Evolutionary conservation across 2,329 filamentous ascomycete genomes (phyloP).

Genomic region (Diplodia seriata): DNA sequence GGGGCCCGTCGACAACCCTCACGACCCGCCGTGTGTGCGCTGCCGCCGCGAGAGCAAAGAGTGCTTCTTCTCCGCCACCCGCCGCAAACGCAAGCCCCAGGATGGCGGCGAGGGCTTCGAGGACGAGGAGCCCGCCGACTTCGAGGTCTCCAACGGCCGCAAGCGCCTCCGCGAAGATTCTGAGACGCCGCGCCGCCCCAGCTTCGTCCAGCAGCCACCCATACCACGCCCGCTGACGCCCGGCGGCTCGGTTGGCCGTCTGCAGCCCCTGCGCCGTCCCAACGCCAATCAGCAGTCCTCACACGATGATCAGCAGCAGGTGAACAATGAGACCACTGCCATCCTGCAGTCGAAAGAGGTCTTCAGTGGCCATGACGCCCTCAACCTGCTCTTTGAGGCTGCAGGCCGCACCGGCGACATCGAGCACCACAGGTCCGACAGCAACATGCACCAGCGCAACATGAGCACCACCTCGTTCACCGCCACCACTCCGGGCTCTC

Average conservation of each 20-base stretch:
- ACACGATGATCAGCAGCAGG: constrained; percentile 62
- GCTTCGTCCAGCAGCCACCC: constrained; percentile 19
- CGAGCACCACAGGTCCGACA: constrained; percentile 56
- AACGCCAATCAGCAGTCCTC: constrained; percentile 46
- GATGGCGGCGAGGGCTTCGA: constrained; percentile 57
- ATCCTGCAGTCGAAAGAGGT: constrained; percentile 71
- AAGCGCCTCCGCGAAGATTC: constrained; percentile 66
- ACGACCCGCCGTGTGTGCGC: constrained; percentile 90
- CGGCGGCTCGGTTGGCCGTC: constrained; percentile 69
- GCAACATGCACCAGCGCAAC: constrained; percentile 49
- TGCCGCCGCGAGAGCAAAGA: constrained; percentile 95
- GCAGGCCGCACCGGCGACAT: constrained; percentile 62
- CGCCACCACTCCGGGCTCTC: constrained; percentile 46
- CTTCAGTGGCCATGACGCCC: constrained; percentile 89
- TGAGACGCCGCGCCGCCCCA: constrained; percentile 47
- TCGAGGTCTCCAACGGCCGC: constrained; percentile 74
- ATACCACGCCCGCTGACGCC: constrained; percentile 65
- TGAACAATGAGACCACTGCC: constrained; percentile 66
- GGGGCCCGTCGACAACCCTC: constrained; percentile 85
- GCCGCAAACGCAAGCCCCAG: constrained; percentile 81
- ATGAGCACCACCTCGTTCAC: constrained; percentile 35
- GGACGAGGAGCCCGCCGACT: constrained; percentile 60
- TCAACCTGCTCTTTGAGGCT: constrained; percentile 90
- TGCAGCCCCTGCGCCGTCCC: constrained; percentile 71
- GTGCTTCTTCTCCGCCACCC: constrained; percentile 94